A percentile compares a stretch with the other conserved stretches of the same genome.
phyloP scores from a whole-genome alignment of 2,329 filamentous ascomycete species.

The Parafenestella ontariensis region DNA sequence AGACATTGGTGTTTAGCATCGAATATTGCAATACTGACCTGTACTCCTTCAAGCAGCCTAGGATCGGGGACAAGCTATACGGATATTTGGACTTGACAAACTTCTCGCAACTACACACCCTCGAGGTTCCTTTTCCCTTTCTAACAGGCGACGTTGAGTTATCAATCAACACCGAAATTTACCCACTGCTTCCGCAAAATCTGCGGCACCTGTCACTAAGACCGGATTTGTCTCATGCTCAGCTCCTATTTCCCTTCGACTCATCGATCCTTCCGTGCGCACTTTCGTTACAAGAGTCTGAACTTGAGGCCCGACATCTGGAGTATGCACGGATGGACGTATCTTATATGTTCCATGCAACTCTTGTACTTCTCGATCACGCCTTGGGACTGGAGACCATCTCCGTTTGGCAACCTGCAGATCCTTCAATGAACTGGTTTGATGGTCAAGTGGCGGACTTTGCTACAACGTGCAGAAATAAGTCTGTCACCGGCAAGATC shows the following conservation, averaged over 20 bases:
- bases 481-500: slow-evolving; percentile 22
- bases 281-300: slow-evolving; percentile 23
- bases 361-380: slow-evolving; percentile 26
- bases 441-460: slow-evolving; percentile 31
- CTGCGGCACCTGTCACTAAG: slow-evolving; percentile 32
- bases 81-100: slow-evolving; percentile 32
- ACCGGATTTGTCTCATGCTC: slow-evolving; percentile 34
- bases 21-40: slow-evolving; percentile 28
- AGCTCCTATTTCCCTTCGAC: slow-evolving; percentile 27
- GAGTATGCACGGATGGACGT: slow-evolving; percentile 36
- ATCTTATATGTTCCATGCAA: slow-evolving; percentile 30
- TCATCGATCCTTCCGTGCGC: slow-evolving; percentile 20
- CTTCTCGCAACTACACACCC: slow-evolving; percentile 28
- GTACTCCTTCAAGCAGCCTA: slow-evolving; percentile 31
- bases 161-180: slow-evolving; percentile 27
- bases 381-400: slow-evolving; percentile 26
- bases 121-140: slow-evolving; percentile 34
- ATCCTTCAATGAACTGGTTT: slow-evolving; percentile 31
- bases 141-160: slow-evolving; percentile 34
- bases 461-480: slow-evolving; percentile 33
- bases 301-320: slow-evolving; percentile 16
- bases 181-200: slow-evolving; percentile 29
- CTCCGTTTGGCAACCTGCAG: slow-evolving; percentile 37
- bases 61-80: slow-evolving; percentile 15
- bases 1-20: slow-evolving; percentile 26